Base-by-base conservation (phyloP, 257 asterid genomes). In the Przewalskia tangutica region DNA sequence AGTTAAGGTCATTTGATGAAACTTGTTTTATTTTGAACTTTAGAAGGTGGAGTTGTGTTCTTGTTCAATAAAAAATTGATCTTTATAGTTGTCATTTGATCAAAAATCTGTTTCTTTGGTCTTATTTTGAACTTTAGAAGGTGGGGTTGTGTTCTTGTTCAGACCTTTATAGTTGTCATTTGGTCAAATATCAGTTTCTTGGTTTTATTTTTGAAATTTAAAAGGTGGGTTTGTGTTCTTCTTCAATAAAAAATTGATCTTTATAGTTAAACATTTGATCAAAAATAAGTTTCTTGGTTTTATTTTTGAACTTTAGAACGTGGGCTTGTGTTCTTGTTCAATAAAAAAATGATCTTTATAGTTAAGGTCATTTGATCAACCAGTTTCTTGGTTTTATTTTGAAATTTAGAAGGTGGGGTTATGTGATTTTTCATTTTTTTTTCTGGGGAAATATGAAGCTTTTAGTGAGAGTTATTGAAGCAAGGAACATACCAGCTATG, bases 391-490 rank as follows among this genome's bases (percentile, higher is more conserved):
- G 5, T 54, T 13, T 5, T 5, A 5, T 2, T 56, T 56, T 56
- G 9, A 56, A 17, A 9, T 56, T 55, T 55, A 2, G 11, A 5
- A 5, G 27, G 63, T 16, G 36, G 38, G 7, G 70, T 63, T 62
- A 23, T 48, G 79, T 73, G 46, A 73, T 48, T 42, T 71, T 62
- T 46, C n/a, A n/a, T 23, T 70, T 32, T 46, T 11, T 44, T 23
- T 48, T 14, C 6, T 59, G 23, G 50, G 11, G 40, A 38, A 82
- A 78, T 63, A 93, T 94, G 98, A 91, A 92, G 93, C 95, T 96
- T 32, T 87, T 96, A 86, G 97, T 96, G 70, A 94, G 99, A 3
- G 98, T 89, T n/a, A 96, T 93, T 23, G 99, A 94, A 82, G 99
- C 95, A 0, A 89, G 83, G 67, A 89, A 93, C 59, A 83, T 96